Percentiles rank a stretch among this genome's conserved stretches.
phyloP scores from a whole-genome alignment of 139 green algal genomes.

The Marvania coccoides region DNA sequence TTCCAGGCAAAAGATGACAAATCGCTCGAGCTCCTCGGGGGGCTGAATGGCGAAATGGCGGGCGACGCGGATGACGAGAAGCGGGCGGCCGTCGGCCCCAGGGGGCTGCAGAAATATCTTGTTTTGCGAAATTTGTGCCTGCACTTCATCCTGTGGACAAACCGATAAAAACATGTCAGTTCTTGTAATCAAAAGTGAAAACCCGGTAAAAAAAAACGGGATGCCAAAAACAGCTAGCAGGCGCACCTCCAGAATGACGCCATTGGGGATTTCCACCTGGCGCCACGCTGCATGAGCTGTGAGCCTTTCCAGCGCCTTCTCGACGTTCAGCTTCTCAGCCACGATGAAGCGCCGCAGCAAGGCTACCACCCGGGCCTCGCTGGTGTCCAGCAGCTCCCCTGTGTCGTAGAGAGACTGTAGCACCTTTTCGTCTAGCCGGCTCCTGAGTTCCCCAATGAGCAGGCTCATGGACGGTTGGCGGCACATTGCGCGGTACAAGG shows the following conservation, averaged over 20 bases:
- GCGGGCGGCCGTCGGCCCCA: not conserved
- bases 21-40: not conserved
- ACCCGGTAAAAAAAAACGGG: too few species aligned
- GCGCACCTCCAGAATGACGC: not conserved
- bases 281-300: constrained; percentile 1
- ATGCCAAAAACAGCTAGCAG: not conserved
- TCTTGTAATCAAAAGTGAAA: not conserved
- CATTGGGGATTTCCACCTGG: not conserved
- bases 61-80: not conserved
- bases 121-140: not conserved
- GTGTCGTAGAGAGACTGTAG: not conserved
- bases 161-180: not conserved
- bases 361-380: not conserved
- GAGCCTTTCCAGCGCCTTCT: not conserved
- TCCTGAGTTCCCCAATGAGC: not conserved
- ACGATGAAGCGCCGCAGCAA: not conserved
- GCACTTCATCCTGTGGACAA: not conserved
- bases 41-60: not conserved
- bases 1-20: constrained; percentile 13
- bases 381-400: not conserved
- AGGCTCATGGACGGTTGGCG: too few species aligned
- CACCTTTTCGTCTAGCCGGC: not conserved
- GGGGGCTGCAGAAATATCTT: constrained; percentile 16
- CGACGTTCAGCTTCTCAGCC: not conserved
- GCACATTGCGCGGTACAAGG: too few species aligned